Percentiles rank a stretch among this genome's conserved stretches.
These are phyloP conservation scores for Pestalotiopsis sp. DNA, from an alignment of 2,329 filamentous ascomycete genomes.

Conservation along the genomic window DNA sequence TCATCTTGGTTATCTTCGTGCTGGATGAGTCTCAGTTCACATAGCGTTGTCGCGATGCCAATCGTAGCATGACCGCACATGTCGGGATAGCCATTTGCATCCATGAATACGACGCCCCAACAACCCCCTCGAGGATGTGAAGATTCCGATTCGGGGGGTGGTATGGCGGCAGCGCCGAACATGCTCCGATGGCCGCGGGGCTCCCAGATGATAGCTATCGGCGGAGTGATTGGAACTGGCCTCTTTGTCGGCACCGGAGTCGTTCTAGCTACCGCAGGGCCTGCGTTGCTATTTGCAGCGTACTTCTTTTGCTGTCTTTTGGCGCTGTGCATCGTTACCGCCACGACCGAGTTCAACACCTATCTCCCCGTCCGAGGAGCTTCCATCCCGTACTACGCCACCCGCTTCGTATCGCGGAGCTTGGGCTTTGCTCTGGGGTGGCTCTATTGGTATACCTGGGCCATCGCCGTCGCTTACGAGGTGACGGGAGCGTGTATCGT, in stretches of 20 bases:
- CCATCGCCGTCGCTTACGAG: constrained; percentile 45
- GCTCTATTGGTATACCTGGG: constrained; percentile 45
- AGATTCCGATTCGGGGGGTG: not conserved
- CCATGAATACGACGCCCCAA: not conserved
- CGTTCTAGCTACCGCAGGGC: constrained; percentile 20
- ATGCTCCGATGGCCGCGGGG: not conserved
- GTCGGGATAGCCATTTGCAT: not conserved
- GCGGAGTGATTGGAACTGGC: constrained; percentile 36
- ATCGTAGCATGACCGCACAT: not conserved
- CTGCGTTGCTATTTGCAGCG: constrained; percentile 41
- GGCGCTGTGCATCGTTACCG: constrained; percentile 54
- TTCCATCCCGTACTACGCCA: constrained; percentile 23
- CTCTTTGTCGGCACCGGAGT: constrained; percentile 41
- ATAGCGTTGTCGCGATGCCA: not conserved
- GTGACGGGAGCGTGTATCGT: constrained; percentile 45
- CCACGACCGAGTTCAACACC: constrained; percentile 28
- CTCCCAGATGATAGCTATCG: constrained; percentile 17
- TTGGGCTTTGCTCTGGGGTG: constrained; percentile 40
- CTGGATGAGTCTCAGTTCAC: not conserved
- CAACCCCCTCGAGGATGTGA: too few species aligned
- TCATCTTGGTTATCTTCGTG: not conserved
- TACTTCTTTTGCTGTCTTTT: constrained; percentile 51
- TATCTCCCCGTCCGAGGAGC: constrained; percentile 19
- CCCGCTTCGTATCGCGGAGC: constrained; percentile 24
- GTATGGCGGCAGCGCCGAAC: not conserved